Evolutionary conservation across 148 eudicot species (phyloP), one percentile per base, ranked within the genome.

Genomic region (Amaranthus cruentus): DNA sequence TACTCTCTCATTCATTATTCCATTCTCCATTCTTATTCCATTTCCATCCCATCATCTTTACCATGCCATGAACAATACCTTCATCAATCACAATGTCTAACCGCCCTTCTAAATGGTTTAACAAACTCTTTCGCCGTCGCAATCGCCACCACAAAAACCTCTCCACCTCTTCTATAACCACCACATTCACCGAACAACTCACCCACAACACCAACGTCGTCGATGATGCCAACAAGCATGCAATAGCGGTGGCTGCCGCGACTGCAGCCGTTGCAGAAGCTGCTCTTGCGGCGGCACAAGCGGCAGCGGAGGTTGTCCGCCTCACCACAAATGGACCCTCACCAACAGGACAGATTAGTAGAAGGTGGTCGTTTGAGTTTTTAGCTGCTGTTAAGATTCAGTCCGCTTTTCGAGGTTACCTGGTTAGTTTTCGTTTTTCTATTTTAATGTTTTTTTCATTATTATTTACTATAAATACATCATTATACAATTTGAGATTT

Each of bases 231-330:
- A 87, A 86, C 78, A 88, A 87, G 69, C 99, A 92, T 63, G 99
- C 99, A 21, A 90, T 95, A 21, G 96, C 90, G 9, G 97, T 95
- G 18, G 97, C 96, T 0, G 93, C 90, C 4, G 98, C 98, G 15
- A 95, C 97, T 0, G 97, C 97, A 0, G 97, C 92, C 0, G 98
- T 86, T 2, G 98, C 98, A 0, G 96, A 95, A 78, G 98, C 97
- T 0, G 98, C 98, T 4, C 80, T 95, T 0, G 92, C 96, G 1
- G 97, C 98, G 4, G 98, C 97, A 4, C 87, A 85, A 47, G 98
- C 98, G 6, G 98, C 97, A 6, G 98, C 93, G 1, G 93, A 91
- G 80, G 98, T 91, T 1, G 98, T 94, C 46, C 80, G 93, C 47
- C 81, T 94, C 12, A 91, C 98, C 0, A 78, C 56, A 43, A 65